Base-by-base conservation (phyloP, 78 protist genomes). In the Cyanophora paradoxa region DNA sequence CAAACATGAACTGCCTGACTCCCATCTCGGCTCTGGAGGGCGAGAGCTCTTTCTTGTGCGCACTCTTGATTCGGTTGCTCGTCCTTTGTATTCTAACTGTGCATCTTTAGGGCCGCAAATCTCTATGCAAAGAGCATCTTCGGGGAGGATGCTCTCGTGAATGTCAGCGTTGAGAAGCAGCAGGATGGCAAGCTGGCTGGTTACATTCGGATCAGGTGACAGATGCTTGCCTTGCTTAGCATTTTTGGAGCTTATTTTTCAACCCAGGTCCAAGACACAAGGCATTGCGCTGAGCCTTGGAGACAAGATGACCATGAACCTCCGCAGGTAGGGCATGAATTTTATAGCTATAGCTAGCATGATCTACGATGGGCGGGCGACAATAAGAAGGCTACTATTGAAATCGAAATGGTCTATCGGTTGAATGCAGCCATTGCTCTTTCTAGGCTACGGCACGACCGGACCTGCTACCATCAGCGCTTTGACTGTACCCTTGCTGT, bases 221-320 rank as follows among this genome's bases (percentile, higher is more conserved):
- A 44, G 52, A 44, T n/a, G n/a, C n/a, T n/a, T n/a, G n/a, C 10
- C 52, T 44, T 13, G 13, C 10, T 10, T 44, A 16, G 10, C 52
- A 44, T 44, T 16, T 44, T 13, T 13, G 52, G 52, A 44, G n/a
- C 52, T 16, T 44, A 44, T 16, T 44, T 44, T 44, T 13, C 10
- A 44, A 44, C 13, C 52, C n/a, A 44, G 99, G 42, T 50, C 85
- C 54, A 90, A 94, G 73, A 88, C 96, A 11, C 98, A 95, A 67
- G 97, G 97, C 72, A 93, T 95, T 40, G 98, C 98, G 26, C 92
- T 93, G 46, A 63, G 84, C 36, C 86, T 95, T 22, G 98, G 98
- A n/a, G 96, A 90, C 62, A 93, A 89, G 79, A 85, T 94, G 66
- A 84, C 84, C 8, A 40, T 64, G 63, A 82, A 79, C n/a, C n/a